Evolutionary conservation across 768 basidiomycete genomes (phyloP).

Genomic region (Boletus speciosus): DNA sequence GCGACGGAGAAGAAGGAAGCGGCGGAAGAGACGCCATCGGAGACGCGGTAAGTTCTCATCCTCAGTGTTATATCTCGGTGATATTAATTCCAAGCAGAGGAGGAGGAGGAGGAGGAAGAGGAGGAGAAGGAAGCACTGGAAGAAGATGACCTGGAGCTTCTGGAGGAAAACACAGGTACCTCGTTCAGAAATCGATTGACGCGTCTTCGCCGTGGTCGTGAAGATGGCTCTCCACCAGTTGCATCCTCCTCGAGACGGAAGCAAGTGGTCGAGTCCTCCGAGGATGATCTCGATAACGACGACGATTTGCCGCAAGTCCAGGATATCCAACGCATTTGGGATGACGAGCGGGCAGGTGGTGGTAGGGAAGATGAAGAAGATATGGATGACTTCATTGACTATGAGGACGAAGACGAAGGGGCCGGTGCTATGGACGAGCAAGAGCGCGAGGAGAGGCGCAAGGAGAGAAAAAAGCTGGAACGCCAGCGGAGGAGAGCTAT

Average conservation of each 20-base stretch:
- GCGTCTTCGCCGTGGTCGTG: constrained; percentile 69
- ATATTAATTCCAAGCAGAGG: constrained; percentile 29
- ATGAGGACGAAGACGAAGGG: constrained; percentile 77
- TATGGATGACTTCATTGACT: constrained; percentile 73
- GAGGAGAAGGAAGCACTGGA: constrained; percentile 71
- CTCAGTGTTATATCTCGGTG: constrained; percentile 4
- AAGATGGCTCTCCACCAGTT: constrained; percentile 65
- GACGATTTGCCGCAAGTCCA: constrained; percentile 52
- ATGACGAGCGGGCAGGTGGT: constrained; percentile 59
- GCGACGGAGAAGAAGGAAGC: constrained; percentile 56
- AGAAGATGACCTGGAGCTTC: constrained; percentile 81
- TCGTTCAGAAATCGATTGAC: constrained; percentile 74
- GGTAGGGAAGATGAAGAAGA: constrained; percentile 56
- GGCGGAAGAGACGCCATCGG: constrained; percentile 62
- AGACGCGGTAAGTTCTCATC: constrained; percentile 41
- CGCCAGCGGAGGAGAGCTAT: constrained; percentile 62
- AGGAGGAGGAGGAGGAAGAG: constrained; percentile 53
- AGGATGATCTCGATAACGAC: constrained; percentile 65
- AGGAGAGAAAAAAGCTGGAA: constrained; percentile 61
- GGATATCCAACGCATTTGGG: constrained; percentile 70
- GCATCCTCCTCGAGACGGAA: constrained; percentile 60
- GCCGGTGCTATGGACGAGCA: constrained; percentile 75
- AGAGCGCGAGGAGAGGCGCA: constrained; percentile 70
- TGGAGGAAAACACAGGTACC: constrained; percentile 82
- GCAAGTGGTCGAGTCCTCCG: constrained; percentile 64